These are phyloP conservation scores for Chloranthus sessilifolius DNA, from an alignment of 164 flowering plant species.

Conservation along the genomic window DNA sequence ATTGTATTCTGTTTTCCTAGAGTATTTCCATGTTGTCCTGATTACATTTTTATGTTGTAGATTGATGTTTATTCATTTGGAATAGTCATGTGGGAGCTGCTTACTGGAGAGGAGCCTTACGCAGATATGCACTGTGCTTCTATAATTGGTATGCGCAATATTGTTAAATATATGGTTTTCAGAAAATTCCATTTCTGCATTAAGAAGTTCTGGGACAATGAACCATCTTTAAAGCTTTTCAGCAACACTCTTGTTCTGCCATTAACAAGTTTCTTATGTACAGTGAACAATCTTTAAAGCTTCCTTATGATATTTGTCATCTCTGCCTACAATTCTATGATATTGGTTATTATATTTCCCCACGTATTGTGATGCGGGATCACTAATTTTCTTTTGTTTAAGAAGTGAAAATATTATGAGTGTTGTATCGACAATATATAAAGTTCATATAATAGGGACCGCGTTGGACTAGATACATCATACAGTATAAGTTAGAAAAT, in stretches of 20 bases:
- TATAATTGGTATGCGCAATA: slow-evolving; percentile 60
- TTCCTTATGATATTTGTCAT: neutral
- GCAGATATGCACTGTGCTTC: slow-evolving; percentile 89
- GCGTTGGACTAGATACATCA: too few species aligned
- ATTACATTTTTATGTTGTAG: slow-evolving; percentile 29
- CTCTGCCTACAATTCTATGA: neutral
- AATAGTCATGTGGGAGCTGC: slow-evolving; percentile 96
- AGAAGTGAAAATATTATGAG: too few species aligned
- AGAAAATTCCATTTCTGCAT: too few species aligned
- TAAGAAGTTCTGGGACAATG: too few species aligned
- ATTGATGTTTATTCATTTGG: slow-evolving; percentile 97
- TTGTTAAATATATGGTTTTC: neutral
- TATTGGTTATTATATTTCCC: neutral
- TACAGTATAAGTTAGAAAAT: too few species aligned
- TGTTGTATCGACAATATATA: too few species aligned
- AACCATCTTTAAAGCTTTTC: too few species aligned
- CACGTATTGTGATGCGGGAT: too few species aligned
- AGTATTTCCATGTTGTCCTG: neutral
- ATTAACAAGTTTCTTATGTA: neutral
- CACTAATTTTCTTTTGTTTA: too few species aligned
- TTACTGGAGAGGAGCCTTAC: slow-evolving; percentile 96
- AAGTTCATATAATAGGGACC: too few species aligned
- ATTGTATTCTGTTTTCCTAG: neutral
- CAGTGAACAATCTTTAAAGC: neutral
- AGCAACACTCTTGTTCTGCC: neutral